Percentiles rank a stretch among this genome's conserved stretches.
phyloP scores from a whole-genome alignment of 2,329 filamentous ascomycete genomes.

The Aspergillaceae sp. region DNA sequence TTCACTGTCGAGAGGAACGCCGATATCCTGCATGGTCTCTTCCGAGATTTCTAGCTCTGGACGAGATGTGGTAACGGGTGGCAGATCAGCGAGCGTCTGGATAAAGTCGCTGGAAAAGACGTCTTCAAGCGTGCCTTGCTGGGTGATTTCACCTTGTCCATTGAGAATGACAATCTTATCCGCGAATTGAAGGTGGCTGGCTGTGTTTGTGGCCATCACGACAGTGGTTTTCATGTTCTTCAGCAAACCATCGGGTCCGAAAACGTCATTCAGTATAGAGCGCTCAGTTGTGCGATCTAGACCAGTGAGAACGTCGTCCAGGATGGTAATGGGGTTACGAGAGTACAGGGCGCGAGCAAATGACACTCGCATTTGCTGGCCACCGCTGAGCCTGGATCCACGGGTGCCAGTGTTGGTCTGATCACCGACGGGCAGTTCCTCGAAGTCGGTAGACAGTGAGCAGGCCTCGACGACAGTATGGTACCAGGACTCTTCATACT shows the following conservation, averaged over 20 bases:
- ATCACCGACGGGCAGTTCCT: constrained; percentile 33
- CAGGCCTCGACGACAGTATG: constrained; percentile 28
- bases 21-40: too few relatives aligned
- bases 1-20: too few relatives aligned
- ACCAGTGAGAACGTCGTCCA: constrained; percentile 47
- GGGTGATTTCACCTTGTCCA: too few relatives aligned
- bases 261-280: constrained; percentile 39
- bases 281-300: constrained; percentile 44
- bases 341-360: too few relatives aligned
- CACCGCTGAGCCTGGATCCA: constrained; percentile 45
- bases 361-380: constrained; percentile 43
- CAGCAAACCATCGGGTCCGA: constrained; percentile 40
- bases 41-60: too few relatives aligned
- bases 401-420: constrained; percentile 44
- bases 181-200: constrained; percentile 7
- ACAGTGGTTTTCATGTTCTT: constrained; percentile 32
- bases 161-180: too few relatives aligned
- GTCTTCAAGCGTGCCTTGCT: too few relatives aligned
- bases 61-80: too few relatives aligned
- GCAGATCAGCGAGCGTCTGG: too few relatives aligned
- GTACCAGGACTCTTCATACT: constrained; percentile 32
- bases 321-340: constrained; percentile 14
- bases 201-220: constrained; percentile 32
- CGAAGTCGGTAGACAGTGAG: constrained; percentile 32
- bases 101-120: too few relatives aligned